phyloP scores from a whole-genome alignment of 495 filamentous ascomycete genomes.

The Penicillium salamii region DNA sequence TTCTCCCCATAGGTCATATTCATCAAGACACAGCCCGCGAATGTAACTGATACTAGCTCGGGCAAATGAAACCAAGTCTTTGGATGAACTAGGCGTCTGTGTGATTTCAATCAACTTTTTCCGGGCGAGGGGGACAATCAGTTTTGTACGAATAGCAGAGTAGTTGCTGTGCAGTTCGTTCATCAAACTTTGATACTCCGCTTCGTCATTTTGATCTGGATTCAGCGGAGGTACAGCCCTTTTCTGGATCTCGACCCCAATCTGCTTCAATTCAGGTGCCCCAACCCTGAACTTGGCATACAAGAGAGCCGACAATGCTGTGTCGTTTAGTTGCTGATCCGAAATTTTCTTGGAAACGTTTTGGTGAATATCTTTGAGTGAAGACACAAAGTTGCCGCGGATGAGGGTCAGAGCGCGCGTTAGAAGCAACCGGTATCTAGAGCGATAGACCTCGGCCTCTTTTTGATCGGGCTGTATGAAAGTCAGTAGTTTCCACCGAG shows the following conservation, averaged over 20 bases:
- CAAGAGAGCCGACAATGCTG: conserved; percentile 69
- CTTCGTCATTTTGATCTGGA: conserved; percentile 59
- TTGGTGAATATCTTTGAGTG: conserved; percentile 64
- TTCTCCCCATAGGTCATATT: conserved; percentile 71
- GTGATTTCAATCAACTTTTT: conserved; percentile 66
- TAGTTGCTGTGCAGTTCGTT: conserved; percentile 67
- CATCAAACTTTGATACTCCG: conserved; percentile 64
- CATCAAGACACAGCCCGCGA: conserved; percentile 67
- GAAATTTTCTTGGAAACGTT: conserved; percentile 69
- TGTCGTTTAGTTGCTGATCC: conserved; percentile 70
- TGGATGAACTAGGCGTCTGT: conserved; percentile 62
- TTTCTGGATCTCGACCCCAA: conserved; percentile 68
- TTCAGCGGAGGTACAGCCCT: conserved; percentile 58
- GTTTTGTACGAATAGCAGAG: conserved; percentile 53
- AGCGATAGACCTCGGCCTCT: conserved; percentile 79
- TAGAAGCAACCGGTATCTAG: conserved; percentile 65
- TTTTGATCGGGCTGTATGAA: conserved; percentile 66
- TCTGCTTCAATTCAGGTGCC: conserved; percentile 62
- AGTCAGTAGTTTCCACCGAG: conserved; percentile 11
- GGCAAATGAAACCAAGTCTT: conserved; percentile 66
- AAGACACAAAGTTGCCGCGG: conserved; percentile 78
- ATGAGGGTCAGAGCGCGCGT: conserved; percentile 76
- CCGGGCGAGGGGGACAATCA: conserved; percentile 57
- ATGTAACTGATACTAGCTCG: conserved; percentile 68
- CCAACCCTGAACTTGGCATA: conserved; percentile 76